Evolutionary conservation across 2,329 filamentous ascomycete genomes (phyloP).

Genomic region (Sclerotinia subarctica): DNA sequence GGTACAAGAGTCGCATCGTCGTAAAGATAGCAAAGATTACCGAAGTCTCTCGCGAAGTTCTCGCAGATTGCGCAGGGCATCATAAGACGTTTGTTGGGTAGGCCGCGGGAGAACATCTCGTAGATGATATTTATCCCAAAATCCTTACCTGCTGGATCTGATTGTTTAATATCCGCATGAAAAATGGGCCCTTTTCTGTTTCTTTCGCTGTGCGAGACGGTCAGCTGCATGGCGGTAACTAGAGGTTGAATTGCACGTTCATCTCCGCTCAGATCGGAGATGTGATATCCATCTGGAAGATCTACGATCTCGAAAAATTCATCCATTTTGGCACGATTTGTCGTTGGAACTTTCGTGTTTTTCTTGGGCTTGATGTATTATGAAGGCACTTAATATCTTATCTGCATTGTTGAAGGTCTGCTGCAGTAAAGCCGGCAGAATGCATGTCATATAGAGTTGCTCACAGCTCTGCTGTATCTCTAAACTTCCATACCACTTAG

Average conservation of each 20-base stretch:
- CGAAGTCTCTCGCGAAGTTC: not conserved
- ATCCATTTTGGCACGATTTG: not conserved
- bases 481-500: not conserved
- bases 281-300: conserved; percentile 4
- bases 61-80: conserved; percentile 15
- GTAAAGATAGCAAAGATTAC: conserved; percentile 11
- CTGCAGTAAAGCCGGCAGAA: not conserved
- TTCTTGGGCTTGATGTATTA: not conserved
- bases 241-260: conserved; percentile 8
- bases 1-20: not conserved
- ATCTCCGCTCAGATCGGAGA: conserved; percentile 4
- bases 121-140: conserved; percentile 3
- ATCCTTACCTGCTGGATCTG: not conserved
- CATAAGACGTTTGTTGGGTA: not conserved
- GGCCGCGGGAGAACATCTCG: conserved; percentile 7
- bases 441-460: not conserved
- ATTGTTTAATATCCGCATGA: not conserved
- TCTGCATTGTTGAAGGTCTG: not conserved
- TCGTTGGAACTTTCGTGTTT: not conserved
- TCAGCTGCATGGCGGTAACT: not conserved
- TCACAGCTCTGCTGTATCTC: not conserved
- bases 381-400: not conserved
- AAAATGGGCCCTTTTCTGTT: conserved; percentile 1
- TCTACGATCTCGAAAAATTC: conserved; percentile 15
- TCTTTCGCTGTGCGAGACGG: not conserved